Base-by-base conservation (phyloP, 768 basidiomycete genomes). In the Pholiota conissans region DNA sequence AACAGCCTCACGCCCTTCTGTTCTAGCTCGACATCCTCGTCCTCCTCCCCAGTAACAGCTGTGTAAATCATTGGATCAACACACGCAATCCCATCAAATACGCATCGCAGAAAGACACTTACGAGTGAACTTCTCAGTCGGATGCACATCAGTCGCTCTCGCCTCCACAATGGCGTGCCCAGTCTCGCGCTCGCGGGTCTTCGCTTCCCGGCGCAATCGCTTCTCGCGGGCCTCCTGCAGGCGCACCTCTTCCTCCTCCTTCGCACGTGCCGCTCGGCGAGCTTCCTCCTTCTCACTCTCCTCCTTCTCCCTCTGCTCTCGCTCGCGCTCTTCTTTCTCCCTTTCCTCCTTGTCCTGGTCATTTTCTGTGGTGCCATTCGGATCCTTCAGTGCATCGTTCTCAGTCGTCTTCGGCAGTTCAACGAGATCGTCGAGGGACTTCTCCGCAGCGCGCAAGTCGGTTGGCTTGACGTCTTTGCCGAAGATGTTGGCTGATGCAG, bases 21-120 rank as follows among this genome's bases (percentile, higher is more conserved):
- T 61, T 87, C 86, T 47, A 80, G 66, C 59, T 75, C 69, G 8
- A 83, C 74, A 9, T 76, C 73, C 68, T 90, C 87, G 47, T 81
- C 77, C 65, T 90, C 87, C 63, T 90, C 87, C 9, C 87, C 87
- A 1, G 86, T 89, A 30, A 78, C 24, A 63, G 70, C 81, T 82
- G 56, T 40, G 8, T 24, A 6, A 32, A 13, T 32, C 30, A 32
- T 32, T 32, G 30, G 6, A 32, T 6, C 30, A 32, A 32, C 30
- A 32, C 13, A 32, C 30, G 30, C 30, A 32, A 32, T 6, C 30
- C 7, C 13, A 32, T 6, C 30, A 32, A 6, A 32, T 32, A 32
- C 7, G 30, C 7, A 32, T 13, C n/a, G n/a, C n/a, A n/a, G n/a
- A n/a, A n/a, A n/a, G n/a, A n/a, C n/a, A n/a, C n/a, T n/a, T n/a